Conservation (phyloP, 1,139 yeast genomes). For the Kurtzmaniella quercitrusa region DNA sequence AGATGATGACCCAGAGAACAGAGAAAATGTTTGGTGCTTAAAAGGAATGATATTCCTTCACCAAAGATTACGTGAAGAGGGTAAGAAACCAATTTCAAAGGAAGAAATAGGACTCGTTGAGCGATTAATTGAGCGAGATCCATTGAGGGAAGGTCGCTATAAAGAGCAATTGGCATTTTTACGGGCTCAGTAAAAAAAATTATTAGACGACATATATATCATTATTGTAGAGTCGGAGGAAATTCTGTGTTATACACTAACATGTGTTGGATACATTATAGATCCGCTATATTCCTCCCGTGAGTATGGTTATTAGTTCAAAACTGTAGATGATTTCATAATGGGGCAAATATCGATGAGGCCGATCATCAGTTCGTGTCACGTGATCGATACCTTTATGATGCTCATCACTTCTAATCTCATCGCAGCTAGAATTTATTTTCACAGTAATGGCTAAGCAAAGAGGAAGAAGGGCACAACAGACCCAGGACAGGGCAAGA, state of each 20-base stretch:
- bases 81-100: conserved; percentile 3
- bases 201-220: too few relatives aligned
- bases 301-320: too few relatives aligned
- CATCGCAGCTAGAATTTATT: neutral
- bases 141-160: conserved; percentile 64
- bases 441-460: conserved; percentile 24
- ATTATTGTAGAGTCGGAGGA: too few relatives aligned
- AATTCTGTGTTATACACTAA: too few relatives aligned
- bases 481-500: conserved; percentile 11
- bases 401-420: neutral
- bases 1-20: conserved; percentile 47
- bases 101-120: neutral
- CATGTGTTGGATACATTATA: too few relatives aligned
- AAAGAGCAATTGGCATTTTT: conserved; percentile 27
- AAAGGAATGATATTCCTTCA: conserved; percentile 48
- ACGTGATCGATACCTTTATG: neutral
- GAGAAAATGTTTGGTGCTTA: conserved; percentile 67
- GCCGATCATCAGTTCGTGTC: neutral
- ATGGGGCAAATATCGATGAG: too few relatives aligned
- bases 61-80: conserved; percentile 22
- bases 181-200: neutral
- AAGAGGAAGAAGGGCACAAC: conserved; percentile 68
- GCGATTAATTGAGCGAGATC: conserved; percentile 48
- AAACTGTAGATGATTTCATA: too few relatives aligned
- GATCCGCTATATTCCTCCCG: too few relatives aligned